Conservation (phyloP, 768 basidiomycete genomes). For the Serendipita sp. region DNA sequence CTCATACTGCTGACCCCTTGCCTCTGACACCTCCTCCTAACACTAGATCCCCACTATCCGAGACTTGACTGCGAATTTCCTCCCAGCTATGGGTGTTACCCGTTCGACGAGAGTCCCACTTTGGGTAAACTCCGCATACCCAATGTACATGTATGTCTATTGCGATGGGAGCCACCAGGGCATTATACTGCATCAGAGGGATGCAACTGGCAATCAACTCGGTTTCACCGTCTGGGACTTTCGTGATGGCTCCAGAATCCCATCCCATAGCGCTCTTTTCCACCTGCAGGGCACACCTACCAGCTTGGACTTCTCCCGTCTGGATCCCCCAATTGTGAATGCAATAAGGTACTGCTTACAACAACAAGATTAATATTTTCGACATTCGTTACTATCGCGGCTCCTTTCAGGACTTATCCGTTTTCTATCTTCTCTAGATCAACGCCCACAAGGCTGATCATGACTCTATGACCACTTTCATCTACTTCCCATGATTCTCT, state of each 20-base stretch:
- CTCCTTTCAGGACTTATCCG: neutral
- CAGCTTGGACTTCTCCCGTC: neutral
- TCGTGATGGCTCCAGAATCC: neutral
- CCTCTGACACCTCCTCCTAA: neutral
- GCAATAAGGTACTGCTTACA: neutral
- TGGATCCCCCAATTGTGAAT: neutral
- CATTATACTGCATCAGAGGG: neutral
- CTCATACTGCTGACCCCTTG: neutral
- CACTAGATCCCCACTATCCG: neutral
- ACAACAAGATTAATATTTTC: neutral
- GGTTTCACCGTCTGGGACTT: neutral
- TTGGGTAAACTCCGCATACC: no score
- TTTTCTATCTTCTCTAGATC: neutral
- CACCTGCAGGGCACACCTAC: neutral
- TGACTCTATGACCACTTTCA: no score
- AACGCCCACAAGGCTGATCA: neutral
- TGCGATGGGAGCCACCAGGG: neutral
- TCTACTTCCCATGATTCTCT: no score
- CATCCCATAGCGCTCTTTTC: neutral
- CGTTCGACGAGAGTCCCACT: no score
- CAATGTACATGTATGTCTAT: neutral
- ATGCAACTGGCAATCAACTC: neutral
- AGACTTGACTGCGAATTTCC: neutral
- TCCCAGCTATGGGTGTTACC: neutral
- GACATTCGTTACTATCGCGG: no score